A percentile compares a stretch with the other conserved stretches of the same genome.
Conservation (phyloP, 257 asterid species). For the Prunella vulgaris region DNA sequence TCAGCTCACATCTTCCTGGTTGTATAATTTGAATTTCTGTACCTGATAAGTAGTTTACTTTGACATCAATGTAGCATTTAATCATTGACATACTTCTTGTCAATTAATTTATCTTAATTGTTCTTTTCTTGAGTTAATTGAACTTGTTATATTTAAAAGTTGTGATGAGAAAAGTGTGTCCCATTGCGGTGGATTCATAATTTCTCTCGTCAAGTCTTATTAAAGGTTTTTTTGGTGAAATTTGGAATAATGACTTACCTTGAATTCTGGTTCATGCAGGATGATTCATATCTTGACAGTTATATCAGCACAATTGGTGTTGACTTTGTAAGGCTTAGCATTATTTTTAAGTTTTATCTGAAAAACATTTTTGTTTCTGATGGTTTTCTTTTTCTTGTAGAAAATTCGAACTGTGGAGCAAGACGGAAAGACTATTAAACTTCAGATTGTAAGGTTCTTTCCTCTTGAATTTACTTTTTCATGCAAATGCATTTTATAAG, state of each 20-base stretch:
- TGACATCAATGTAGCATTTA: neutral
- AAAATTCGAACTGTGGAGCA: constrained; percentile 93
- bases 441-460: constrained; percentile 60
- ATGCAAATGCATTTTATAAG: neutral
- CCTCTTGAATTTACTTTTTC: constrained; percentile 10
- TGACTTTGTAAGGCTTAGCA: constrained; percentile 66
- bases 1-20: neutral
- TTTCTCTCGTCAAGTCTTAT: neutral
- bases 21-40: neutral
- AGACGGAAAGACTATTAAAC: constrained; percentile 85
- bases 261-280: constrained; percentile 36
- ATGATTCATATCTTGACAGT: constrained; percentile 83
- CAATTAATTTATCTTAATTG: neutral
- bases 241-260: neutral
- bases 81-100: neutral
- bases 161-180: neutral
- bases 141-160: neutral
- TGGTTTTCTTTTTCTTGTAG: constrained; percentile 32
- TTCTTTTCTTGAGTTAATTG: neutral
- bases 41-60: neutral
- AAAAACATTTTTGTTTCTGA: neutral
- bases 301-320: constrained; percentile 93
- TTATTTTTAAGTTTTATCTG: constrained; percentile 9
- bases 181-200: neutral
- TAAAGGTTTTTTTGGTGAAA: neutral